Evolutionary conservation across 129 eudicot genomes (phyloP).

Genomic region (Flaveria robusta): DNA sequence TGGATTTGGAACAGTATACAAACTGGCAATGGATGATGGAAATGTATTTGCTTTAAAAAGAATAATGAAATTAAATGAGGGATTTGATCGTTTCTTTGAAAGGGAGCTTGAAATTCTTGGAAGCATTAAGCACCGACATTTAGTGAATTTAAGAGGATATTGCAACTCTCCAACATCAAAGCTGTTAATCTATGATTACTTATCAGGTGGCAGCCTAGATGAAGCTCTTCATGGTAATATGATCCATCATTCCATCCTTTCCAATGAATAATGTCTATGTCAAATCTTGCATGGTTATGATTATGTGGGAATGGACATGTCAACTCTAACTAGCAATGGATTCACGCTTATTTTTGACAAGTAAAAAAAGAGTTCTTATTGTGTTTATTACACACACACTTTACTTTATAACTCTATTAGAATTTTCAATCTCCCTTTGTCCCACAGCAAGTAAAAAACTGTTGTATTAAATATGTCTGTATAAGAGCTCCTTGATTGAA

Average conservation of each 20-base stretch:
- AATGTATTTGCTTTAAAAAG: constrained; percentile 90
- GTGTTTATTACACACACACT: background rate
- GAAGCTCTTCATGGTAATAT: constrained; percentile 94
- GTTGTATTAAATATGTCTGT: too few relatives aligned
- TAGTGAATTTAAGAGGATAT: constrained; percentile 93
- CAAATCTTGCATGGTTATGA: constrained; percentile 4
- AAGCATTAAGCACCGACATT: constrained; percentile 86
- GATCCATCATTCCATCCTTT: background rate
- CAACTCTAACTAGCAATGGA: constrained; percentile 1
- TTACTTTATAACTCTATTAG: background rate
- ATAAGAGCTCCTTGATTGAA: too few relatives aligned
- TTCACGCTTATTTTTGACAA: background rate
- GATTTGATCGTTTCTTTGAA: constrained; percentile 96
- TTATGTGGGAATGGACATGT: background rate
- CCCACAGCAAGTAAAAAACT: too few relatives aligned
- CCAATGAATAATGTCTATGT: constrained; percentile 10
- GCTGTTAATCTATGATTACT: constrained; percentile 79
- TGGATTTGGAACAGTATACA: constrained; percentile 98
- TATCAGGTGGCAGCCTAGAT: constrained; percentile 93
- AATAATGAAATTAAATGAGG: constrained; percentile 82
- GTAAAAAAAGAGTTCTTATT: background rate
- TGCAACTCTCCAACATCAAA: constrained; percentile 96
- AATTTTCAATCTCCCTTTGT: background rate
- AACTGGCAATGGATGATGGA: constrained; percentile 96
- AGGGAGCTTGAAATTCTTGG: constrained; percentile 98